These are phyloP conservation scores for Symbiodinium pilosum DNA, from an alignment of 73 alveolate species.

Conservation along the genomic window DNA sequence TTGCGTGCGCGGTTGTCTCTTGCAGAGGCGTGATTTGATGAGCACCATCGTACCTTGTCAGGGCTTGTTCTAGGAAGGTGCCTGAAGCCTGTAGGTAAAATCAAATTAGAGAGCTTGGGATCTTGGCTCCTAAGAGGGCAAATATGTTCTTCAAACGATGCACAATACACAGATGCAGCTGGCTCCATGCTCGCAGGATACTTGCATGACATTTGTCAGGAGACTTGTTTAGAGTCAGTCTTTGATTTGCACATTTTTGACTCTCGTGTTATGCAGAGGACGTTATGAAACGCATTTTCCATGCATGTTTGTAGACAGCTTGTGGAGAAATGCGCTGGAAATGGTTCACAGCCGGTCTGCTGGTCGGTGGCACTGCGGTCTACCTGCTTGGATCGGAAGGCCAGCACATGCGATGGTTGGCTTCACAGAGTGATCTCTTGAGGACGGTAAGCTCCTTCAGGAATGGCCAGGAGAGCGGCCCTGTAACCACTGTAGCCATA, in stretches of 20 bases:
- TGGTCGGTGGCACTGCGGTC: not conserved
- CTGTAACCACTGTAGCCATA: not conserved
- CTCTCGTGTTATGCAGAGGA: not conserved
- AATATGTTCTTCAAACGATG: not conserved
- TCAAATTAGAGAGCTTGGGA: not conserved
- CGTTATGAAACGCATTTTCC: not conserved
- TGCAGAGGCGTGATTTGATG: too few species aligned
- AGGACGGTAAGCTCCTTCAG: not conserved
- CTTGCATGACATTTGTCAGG: not conserved
- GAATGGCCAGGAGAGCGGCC: slow-evolving; percentile 1
- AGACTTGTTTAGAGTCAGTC: not conserved
- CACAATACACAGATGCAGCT: not conserved
- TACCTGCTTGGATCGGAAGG: not conserved
- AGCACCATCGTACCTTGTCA: not conserved
- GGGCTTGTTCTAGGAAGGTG: not conserved
- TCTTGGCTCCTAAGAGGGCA: not conserved
- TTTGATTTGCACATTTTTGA: not conserved
- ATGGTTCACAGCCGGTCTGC: not conserved
- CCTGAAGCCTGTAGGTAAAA: not conserved
- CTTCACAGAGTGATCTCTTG: not conserved
- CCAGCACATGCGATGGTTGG: not conserved
- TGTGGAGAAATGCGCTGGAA: not conserved
- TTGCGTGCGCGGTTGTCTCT: not conserved
- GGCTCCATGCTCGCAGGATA: not conserved
- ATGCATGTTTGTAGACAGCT: not conserved